Base-by-base conservation (phyloP, 1,284 basidiomycete species). In the Leccinum subatratum region DNA sequence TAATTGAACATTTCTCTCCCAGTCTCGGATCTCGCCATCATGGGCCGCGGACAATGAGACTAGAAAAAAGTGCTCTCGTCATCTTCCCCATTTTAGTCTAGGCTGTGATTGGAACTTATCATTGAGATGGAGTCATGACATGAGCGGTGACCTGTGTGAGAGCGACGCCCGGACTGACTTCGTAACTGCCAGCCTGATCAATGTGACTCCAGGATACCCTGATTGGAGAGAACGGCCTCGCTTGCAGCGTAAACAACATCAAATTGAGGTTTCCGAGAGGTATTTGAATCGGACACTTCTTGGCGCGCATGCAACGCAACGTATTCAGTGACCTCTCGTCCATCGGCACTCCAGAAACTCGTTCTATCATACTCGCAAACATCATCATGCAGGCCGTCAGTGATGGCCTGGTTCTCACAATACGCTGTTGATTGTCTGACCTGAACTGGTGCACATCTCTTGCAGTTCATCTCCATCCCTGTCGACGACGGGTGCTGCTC, bases 401-500 rank as follows among this genome's bases (percentile, higher is more conserved):
- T 37, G 16, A 20, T n/a, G 20, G 34, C 14, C 7, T 9, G 14
- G n/a, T 48, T 54, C 51, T 54, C 22, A 54, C 12, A n/a, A 30
- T 42, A 22, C 16, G 60, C 8, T 25, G 28, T 22, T 54, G 51
- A 54, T 51, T 14, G 39, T 8, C 6, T 11, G 56, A 32, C 61
- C n/a, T 42, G 39, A 51, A 20, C 63, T 66, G 62, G 66, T 37
- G 32, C 2, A 28, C 4, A 12, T 6, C n/a, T 57, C 5, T 54
- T 62, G 28, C 12, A 73, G 72, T 28, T 68, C 63, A 67, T 20
- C 62, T 64, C 74, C 58, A 67, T 72, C 67, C 72, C 68, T 32
- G 68, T 74, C 9, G 74, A 73, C 66, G 59, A 74, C n/a, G 67
- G 72, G 25, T 73, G 71, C 72, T 75, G 73, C 68, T 16, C 62